A percentile compares a stretch with the other conserved stretches of the same genome.
Conservation (phyloP, 345 rosid species). For the Streptanthus diversifolius region DNA sequence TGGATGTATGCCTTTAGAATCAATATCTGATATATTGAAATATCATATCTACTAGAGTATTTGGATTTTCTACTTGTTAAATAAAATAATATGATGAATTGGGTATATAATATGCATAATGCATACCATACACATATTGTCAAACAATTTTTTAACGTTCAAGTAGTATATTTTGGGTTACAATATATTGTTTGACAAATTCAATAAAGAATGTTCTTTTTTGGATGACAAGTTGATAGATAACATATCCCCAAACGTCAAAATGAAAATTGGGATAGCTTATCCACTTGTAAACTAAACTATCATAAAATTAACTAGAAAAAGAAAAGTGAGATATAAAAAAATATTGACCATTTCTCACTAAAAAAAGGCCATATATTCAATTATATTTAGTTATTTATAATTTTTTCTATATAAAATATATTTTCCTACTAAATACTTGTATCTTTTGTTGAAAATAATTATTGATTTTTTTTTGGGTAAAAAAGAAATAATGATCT, state of each 20-base stretch:
- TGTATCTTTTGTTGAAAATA: neutral
- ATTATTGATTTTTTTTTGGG: too few relatives aligned
- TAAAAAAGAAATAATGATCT: neutral
- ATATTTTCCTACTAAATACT: too few relatives aligned
- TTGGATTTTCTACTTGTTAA: neutral
- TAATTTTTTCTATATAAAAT: neutral
- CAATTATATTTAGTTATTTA: neutral
- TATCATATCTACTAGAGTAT: neutral
- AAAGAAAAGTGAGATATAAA: neutral
- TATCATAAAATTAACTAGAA: neutral
- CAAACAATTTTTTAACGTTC: neutral
- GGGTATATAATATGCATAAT: neutral
- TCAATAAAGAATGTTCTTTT: neutral
- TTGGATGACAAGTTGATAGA: neutral
- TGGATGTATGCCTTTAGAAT: neutral
- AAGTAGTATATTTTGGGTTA: neutral
- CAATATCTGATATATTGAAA: neutral
- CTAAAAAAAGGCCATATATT: neutral
- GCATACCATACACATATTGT: neutral
- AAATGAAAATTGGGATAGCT: neutral
- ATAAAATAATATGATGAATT: neutral
- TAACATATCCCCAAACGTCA: slow-evolving; percentile 11
- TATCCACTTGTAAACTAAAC: neutral
- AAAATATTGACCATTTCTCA: neutral
- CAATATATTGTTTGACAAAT: neutral